Percentiles rank a stretch among this genome's conserved stretches.
Conservation (phyloP, 495 filamentous ascomycete genomes). For the Penicillium lagena region DNA sequence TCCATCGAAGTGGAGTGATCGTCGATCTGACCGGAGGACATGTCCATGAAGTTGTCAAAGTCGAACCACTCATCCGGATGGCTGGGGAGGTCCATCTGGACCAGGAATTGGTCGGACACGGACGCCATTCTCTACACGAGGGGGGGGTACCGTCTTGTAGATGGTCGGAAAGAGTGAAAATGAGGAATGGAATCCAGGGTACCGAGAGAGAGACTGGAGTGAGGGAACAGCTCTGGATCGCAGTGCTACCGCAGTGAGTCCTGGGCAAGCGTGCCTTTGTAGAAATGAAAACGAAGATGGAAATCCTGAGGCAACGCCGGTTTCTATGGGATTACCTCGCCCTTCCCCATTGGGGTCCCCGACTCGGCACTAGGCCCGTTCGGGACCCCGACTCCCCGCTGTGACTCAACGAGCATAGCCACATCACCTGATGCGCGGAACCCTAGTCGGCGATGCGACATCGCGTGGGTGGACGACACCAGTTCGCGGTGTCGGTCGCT, state of each 20-base stretch:
- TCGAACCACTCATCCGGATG: constrained; percentile 27
- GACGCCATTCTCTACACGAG: constrained; percentile 12
- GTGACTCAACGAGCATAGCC: constrained; percentile 3
- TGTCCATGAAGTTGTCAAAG: constrained; percentile 34
- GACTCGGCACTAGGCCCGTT: constrained; percentile 25
- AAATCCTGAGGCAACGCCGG: constrained; percentile 4
- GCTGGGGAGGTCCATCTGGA: constrained; percentile 6
- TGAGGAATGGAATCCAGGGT: background rate
- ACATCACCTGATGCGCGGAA: no score
- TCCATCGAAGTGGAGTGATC: constrained; percentile 25
- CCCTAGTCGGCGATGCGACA: no score
- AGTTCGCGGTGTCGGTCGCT: no score
- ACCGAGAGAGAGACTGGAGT: constrained; percentile 1
- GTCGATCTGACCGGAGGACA: constrained; percentile 24
- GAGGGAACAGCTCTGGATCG: background rate
- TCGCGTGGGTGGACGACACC: no score
- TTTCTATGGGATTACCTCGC: background rate
- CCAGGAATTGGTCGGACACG: constrained; percentile 16
- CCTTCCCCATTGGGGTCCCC: constrained; percentile 22
- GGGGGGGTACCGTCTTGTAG: no score
- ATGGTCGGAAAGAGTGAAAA: background rate
- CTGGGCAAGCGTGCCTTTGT: no score
- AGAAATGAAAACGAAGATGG: constrained; percentile 2
- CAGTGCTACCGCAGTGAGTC: background rate
- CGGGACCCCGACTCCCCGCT: constrained; percentile 25